Percentiles rank a stretch among this genome's conserved stretches.
phyloP scores from a whole-genome alignment of 2,329 filamentous ascomycete species.

The Trichoderma asperellum region DNA sequence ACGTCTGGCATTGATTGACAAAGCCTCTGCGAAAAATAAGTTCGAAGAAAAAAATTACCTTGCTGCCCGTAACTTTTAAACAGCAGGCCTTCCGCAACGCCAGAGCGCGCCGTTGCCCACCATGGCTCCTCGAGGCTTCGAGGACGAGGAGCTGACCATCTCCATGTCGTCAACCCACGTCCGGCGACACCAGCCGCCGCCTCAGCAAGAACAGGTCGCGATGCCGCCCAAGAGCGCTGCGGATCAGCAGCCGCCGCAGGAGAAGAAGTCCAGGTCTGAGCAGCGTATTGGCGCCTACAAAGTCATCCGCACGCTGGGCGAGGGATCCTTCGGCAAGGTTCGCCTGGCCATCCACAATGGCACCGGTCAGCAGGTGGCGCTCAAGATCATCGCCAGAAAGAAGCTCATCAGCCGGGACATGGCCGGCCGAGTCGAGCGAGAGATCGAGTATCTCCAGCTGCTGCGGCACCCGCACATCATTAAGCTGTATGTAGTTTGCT shows the following conservation, averaged over 20 bases:
- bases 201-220: conserved; percentile 35
- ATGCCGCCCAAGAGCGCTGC: conserved; percentile 37
- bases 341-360: conserved; percentile 93
- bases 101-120: conserved; percentile 28
- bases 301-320: conserved; percentile 85
- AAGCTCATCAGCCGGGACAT: conserved; percentile 97
- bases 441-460: conserved; percentile 97
- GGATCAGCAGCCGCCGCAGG: conserved; percentile 39
- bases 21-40: conserved; percentile 10
- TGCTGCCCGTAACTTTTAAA: conserved; percentile 1
- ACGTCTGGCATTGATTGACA: conserved; percentile 29
- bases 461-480: conserved; percentile 98
- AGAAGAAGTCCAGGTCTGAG: conserved; percentile 65
- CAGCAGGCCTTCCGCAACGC: background rate
- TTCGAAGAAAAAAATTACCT: background rate
- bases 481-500: conserved; percentile 71
- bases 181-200: conserved; percentile 52
- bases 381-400: conserved; percentile 97
- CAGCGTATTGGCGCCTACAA: conserved; percentile 92
- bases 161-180: conserved; percentile 69
- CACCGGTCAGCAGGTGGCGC: conserved; percentile 90
- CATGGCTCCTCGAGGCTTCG: conserved; percentile 64
- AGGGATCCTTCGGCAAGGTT: conserved; percentile 98
- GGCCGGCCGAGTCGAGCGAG: conserved; percentile 94
- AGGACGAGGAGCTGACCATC: conserved; percentile 83